A percentile compares a stretch with the other conserved stretches of the same genome.
Conservation (phyloP, 2,329 filamentous ascomycete species). For the Amauroascus niger region DNA sequence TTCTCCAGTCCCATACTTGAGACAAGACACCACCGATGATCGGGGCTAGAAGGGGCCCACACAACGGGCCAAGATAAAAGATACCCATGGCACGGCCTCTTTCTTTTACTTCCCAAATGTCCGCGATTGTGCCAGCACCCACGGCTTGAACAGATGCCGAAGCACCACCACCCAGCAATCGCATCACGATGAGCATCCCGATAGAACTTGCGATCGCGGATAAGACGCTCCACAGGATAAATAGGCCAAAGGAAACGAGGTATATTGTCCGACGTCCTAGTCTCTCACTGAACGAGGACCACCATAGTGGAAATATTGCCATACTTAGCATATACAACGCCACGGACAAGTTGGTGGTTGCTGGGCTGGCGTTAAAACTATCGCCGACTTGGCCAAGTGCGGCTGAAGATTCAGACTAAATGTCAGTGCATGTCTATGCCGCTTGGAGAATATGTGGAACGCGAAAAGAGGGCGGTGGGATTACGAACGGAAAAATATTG, state of each 20-base stretch:
- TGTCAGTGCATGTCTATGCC: background rate
- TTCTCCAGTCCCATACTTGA: slow-evolving; percentile 60
- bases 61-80: slow-evolving; percentile 70
- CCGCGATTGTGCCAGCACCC: slow-evolving; percentile 71
- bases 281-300: slow-evolving; percentile 68
- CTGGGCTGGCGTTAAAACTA: slow-evolving; percentile 53
- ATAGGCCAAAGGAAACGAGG: slow-evolving; percentile 61
- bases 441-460: background rate
- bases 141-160: slow-evolving; percentile 74
- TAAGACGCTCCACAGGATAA: slow-evolving; percentile 59
- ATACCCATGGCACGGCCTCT: slow-evolving; percentile 71
- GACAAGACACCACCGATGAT: slow-evolving; percentile 67
- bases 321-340: slow-evolving; percentile 74
- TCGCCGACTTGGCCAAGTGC: slow-evolving; percentile 54
- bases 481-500: slow-evolving; percentile 67
- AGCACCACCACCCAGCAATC: slow-evolving; percentile 63
- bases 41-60: slow-evolving; percentile 64
- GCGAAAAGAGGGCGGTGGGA: background rate
- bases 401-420: slow-evolving; percentile 40
- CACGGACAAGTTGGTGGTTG: slow-evolving; percentile 64
- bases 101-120: slow-evolving; percentile 65
- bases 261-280: slow-evolving; percentile 69
- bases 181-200: slow-evolving; percentile 66
- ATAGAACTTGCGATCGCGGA: slow-evolving; percentile 61
- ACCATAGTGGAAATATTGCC: slow-evolving; percentile 80